A percentile compares a stretch with the other conserved stretches of the same genome.
These are phyloP conservation scores for Przewalskia tangutica DNA, from an alignment of 257 asterid species.

Conservation along the genomic window DNA sequence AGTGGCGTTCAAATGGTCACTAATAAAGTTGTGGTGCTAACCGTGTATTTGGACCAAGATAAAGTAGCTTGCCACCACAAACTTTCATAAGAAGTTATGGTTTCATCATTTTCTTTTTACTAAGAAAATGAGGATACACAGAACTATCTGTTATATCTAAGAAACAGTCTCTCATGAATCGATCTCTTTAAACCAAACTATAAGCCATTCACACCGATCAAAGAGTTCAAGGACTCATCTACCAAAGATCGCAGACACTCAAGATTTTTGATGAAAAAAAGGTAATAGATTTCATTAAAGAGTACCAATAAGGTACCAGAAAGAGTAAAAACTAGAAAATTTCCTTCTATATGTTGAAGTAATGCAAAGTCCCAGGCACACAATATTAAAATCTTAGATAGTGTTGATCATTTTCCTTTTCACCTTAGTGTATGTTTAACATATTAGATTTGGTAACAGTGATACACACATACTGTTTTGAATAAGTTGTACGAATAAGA, in stretches of 20 bases:
- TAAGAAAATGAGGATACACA: not conserved
- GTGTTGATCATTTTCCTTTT: not conserved
- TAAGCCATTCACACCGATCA: not conserved
- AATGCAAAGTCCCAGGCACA: not conserved
- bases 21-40: not conserved
- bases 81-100: not conserved
- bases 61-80: not conserved
- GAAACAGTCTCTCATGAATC: not conserved
- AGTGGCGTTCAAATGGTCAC: not conserved
- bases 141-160: too few relatives aligned
- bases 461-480: not conserved
- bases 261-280: too few relatives aligned
- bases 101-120: too few relatives aligned
- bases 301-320: too few relatives aligned
- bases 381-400: not conserved
- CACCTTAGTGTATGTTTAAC: not conserved
- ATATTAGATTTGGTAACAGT: not conserved
- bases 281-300: too few relatives aligned
- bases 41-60: not conserved
- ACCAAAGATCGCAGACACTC: not conserved
- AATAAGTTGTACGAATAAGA: not conserved
- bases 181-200: too few relatives aligned
- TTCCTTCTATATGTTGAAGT: too few relatives aligned
- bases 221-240: not conserved
- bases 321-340: too few relatives aligned